phyloP scores from a whole-genome alignment of 208 protist species.

The Spongospora subterranea region DNA sequence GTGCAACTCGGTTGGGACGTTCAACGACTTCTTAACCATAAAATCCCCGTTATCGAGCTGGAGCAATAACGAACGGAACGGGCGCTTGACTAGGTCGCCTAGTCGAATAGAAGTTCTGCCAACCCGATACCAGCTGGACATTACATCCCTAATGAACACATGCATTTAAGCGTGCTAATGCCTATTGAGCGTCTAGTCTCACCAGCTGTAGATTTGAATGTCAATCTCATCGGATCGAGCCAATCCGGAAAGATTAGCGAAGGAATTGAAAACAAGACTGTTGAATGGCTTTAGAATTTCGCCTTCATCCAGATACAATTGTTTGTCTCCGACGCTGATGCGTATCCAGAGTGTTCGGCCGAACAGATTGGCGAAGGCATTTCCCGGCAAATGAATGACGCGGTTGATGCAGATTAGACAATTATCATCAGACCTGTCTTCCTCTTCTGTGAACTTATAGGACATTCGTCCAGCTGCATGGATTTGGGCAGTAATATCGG shows the following conservation, averaged over 20 bases:
- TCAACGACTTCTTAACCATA: slow-evolving; percentile 49
- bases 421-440: background rate
- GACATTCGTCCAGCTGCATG: no score
- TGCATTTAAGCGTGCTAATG: background rate
- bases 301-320: slow-evolving; percentile 51
- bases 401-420: slow-evolving; percentile 4
- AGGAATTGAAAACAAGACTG: slow-evolving; percentile 12
- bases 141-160: background rate
- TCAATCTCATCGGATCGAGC: background rate
- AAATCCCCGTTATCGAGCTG: slow-evolving; percentile 43
- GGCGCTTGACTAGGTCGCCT: slow-evolving; percentile 11
- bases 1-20: slow-evolving; percentile 30
- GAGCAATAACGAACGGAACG: background rate
- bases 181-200: background rate
- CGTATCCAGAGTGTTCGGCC: slow-evolving; percentile 18
- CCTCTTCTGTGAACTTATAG: background rate
- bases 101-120: slow-evolving; percentile 1
- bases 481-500: no score
- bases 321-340: background rate
- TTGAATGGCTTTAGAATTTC: background rate
- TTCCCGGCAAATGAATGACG: slow-evolving; percentile 6
- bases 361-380: background rate
- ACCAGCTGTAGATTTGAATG: slow-evolving; percentile 35
- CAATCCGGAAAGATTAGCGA: background rate
- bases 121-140: slow-evolving; percentile 15